Evolutionary conservation across 1,284 basidiomycete genomes (phyloP), one percentile per base, ranked within the genome.

Genomic region (Sporisorium exsertum): DNA sequence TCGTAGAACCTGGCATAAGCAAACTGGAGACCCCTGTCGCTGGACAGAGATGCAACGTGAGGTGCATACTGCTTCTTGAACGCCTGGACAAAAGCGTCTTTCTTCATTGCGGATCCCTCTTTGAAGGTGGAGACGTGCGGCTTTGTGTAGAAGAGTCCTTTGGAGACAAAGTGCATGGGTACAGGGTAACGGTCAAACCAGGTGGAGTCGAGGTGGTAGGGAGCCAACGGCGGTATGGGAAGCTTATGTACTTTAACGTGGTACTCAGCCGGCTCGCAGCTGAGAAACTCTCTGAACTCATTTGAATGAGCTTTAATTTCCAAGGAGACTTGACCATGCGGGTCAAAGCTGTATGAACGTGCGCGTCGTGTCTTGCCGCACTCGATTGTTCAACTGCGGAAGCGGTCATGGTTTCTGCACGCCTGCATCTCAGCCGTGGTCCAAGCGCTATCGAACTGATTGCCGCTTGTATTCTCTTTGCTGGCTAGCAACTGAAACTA

Each of bases 1-100:
- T 58, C 45, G 35, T 58, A 50, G 26, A 58, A 58, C 13, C 33
- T n/a, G 6, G 57, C 57, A 40, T 24, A 58, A 13, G 57, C 57
- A 16, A 27, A 12, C 7, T 24, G 29, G 2, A 58, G 35, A 8
- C 57, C 57, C 3, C 18, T 37, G 20, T 40, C 57, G 16, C 13
- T 40, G 2, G 27, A 26, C 16, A 4, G 5, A 1, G 20, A 13
- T 24, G 47, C 46, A 15, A 40, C 10, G 20, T 49, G 32, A 15
- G 32, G 20, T 0, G 33, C 22, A 42, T 40, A 58, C 33, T 58
- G 57, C 22, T 20, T 20, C 47, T 27, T 58, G 33, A 58, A 58
- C 2, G 10, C n/a, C n/a, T 49, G 46, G 22, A 50, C 35, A 15
- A 58, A 58, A 8, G 6, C 43, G 9, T 37, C 33, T 15, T 29